A percentile compares a stretch with the other conserved stretches of the same genome.
Evolutionary conservation across 176 grass and related monocot genomes (phyloP).

Genomic region (Carex scoparia): DNA sequence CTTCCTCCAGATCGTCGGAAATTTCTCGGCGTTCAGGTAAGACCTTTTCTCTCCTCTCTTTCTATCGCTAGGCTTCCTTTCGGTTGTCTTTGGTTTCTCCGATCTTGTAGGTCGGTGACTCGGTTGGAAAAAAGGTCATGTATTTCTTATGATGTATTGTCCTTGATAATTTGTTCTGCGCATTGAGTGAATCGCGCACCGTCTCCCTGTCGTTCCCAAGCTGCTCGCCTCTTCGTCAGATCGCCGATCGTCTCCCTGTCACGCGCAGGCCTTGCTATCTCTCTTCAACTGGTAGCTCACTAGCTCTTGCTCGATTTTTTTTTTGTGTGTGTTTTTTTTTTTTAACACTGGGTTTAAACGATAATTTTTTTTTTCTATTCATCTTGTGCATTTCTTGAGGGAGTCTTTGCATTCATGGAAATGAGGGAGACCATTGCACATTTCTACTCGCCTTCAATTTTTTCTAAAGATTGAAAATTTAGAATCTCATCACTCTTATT

Average conservation of each 20-base stretch:
- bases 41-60: background rate
- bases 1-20: background rate
- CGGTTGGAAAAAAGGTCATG: background rate
- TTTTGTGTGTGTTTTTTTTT: no score
- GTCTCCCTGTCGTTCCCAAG: no score
- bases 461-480: constrained; percentile 25
- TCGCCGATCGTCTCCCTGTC: no score
- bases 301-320: no score
- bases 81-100: background rate
- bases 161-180: background rate
- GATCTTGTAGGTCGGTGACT: background rate
- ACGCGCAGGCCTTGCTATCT: no score
- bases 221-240: no score
- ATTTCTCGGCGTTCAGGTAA: background rate
- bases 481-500: background rate
- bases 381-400: no score
- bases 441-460: background rate
- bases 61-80: background rate
- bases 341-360: no score
- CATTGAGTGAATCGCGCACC: no score
- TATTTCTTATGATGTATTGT: background rate
- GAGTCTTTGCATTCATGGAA: constrained; percentile 2
- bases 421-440: background rate
- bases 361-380: no score
- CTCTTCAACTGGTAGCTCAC: no score